A percentile compares a stretch with the other conserved stretches of the same genome.
phyloP scores from a whole-genome alignment of 352 stramenopile species.

The Aphanomyces astaci region DNA sequence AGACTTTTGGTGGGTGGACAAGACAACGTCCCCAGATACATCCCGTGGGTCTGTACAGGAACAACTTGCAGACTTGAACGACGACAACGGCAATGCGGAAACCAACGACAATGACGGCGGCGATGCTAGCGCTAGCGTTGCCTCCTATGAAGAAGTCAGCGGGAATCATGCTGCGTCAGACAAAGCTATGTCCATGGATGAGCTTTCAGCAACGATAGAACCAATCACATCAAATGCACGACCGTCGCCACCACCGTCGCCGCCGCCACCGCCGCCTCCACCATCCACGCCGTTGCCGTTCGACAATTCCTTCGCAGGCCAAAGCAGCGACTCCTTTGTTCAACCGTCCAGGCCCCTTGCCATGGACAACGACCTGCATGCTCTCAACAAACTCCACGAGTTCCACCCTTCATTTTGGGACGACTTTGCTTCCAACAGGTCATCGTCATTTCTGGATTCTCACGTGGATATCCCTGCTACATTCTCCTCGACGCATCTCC shows the following conservation, averaged over 20 bases:
- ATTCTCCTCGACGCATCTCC: not conserved
- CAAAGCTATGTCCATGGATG: slow-evolving; percentile 10
- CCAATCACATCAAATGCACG: not conserved
- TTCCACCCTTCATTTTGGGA: not conserved
- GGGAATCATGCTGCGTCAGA: not conserved
- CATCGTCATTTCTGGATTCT: not conserved
- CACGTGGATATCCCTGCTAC: not conserved
- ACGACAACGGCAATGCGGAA: not conserved
- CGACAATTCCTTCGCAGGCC: too few species aligned
- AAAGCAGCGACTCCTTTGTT: not conserved
- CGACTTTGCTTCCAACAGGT: not conserved
- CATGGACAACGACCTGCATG: not conserved
- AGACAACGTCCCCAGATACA: not conserved
- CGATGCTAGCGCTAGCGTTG: not conserved
- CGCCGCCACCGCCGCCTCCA: not conserved
- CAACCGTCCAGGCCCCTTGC: not conserved
- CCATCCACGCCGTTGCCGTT: not conserved
- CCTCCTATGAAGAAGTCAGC: not conserved
- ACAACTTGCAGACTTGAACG: not conserved
- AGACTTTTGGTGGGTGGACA: slow-evolving; percentile 18
- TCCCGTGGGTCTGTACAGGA: not conserved
- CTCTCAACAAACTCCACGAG: not conserved
- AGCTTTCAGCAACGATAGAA: not conserved
- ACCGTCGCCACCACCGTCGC: not conserved
- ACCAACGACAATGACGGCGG: not conserved